Evolutionary conservation across 768 basidiomycete genomes (phyloP), one percentile per base, ranked within the genome.

Genomic region (Daedaleopsis nitida): DNA sequence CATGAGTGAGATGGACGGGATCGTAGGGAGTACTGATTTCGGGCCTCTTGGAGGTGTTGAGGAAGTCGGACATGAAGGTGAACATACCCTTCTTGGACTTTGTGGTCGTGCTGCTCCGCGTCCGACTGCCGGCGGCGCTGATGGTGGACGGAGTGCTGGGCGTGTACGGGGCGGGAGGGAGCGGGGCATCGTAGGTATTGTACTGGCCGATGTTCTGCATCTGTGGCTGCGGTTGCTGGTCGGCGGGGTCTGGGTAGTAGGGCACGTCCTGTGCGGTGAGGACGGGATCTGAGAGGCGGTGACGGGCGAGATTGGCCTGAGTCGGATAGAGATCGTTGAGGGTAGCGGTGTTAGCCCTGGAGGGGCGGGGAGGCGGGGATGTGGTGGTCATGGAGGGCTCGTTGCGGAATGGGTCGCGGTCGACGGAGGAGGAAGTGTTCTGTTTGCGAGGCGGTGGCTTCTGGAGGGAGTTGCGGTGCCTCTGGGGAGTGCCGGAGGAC

Each of bases 11-110:
- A 78, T 98, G 96, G 42, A 98, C 96, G 35, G 97, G 97, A 76
- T 99, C 97, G 73, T 96, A 98, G 0, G 97, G 97, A 0, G 95
- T 96, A 73, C 92, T 94, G 80, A 99, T 98, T 76, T 96, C 94
- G 14, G 85, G 86, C 13, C 89, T 85, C 75, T 91, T 93, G 42
- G 83, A 82, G 58, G 84, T 80, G 71, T 83, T 87, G 74, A 93
- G 87, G 67, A 94, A 87, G 71, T 92, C 87, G 43, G 89, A 83
- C 69, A 92, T 81, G 73, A 82, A 81, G 34, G 76, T 77, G 23
- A 82, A 69, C 72, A 92, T 84, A 63, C 89, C 86, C 75, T 88
- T 89, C 73, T 82, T 82, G 16, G 79, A 74, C 62, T 81, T 82
- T 21, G 71, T 69, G 2, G 77, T 59, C 35, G 81, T 82, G 12